Conservation (phyloP, 805 yeast genomes). For the Monosporozyma unispora region DNA sequence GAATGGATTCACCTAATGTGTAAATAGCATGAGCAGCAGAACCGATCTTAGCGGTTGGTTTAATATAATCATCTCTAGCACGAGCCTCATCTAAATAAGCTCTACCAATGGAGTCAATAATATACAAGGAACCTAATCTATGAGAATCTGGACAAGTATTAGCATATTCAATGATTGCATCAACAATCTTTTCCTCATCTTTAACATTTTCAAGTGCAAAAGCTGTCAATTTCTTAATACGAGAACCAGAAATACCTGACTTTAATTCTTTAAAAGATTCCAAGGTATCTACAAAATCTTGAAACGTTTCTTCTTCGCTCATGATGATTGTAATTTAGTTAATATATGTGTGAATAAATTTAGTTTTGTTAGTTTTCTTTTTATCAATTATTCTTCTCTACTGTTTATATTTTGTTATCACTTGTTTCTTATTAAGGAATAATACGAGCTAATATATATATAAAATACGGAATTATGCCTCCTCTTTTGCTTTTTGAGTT, state of each 20-base stretch:
- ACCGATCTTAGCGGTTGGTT: slow-evolving; percentile 51
- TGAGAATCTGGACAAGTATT: slow-evolving; percentile 68
- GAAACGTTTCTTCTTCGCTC: slow-evolving; percentile 19
- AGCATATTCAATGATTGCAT: slow-evolving; percentile 37
- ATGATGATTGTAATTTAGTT: background rate
- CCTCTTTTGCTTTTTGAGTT: background rate
- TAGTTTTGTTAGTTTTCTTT: background rate
- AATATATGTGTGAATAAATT: background rate
- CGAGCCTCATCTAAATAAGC: slow-evolving; percentile 70
- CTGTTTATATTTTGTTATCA: background rate
- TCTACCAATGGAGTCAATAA: slow-evolving; percentile 86
- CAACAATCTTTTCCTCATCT: slow-evolving; percentile 24
- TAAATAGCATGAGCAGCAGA: slow-evolving; percentile 66
- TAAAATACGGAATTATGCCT: background rate
- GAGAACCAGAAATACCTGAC: slow-evolving; percentile 92
- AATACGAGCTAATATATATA: background rate
- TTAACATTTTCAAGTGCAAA: slow-evolving; percentile 62
- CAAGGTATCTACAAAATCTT: slow-evolving; percentile 34
- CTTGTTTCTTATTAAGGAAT: background rate
- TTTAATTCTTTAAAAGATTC: slow-evolving; percentile 44
- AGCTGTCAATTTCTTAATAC: slow-evolving; percentile 79
- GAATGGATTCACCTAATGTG: slow-evolving; percentile 56
- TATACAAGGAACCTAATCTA: slow-evolving; percentile 85
- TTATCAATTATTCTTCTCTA: too few relatives aligned
- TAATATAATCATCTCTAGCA: slow-evolving; percentile 41